Conservation (phyloP, 1,284 basidiomycete species). For the Volvariella surrecta region DNA sequence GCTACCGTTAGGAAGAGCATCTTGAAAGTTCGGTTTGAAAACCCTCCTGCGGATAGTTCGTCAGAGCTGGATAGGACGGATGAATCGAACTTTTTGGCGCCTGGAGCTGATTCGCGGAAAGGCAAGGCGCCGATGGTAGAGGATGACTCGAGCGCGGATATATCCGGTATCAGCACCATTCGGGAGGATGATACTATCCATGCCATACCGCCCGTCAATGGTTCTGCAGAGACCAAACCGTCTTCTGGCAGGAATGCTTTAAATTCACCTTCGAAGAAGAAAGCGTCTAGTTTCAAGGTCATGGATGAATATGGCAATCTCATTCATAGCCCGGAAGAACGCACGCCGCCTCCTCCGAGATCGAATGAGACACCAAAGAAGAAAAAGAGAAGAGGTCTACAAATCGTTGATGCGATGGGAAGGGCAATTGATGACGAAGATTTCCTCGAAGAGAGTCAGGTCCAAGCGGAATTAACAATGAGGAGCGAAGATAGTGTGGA, state of each 20-base stretch:
- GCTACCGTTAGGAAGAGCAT: conserved; percentile 38
- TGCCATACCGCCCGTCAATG: background rate
- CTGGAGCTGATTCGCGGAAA: too few species aligned
- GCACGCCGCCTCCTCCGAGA: conserved; percentile 16
- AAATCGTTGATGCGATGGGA: conserved; percentile 64
- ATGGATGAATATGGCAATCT: too few species aligned
- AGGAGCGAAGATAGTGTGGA: conserved; percentile 15
- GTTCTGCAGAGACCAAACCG: conserved; percentile 5
- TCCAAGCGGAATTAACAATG: conserved; percentile 13
- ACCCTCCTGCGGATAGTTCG: too few species aligned
- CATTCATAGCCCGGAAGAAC: conserved; percentile 8
- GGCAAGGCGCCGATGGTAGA: too few species aligned
- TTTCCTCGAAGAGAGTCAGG: conserved; percentile 10
- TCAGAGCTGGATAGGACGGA: too few species aligned
- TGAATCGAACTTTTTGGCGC: too few species aligned
- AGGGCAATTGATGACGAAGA: conserved; percentile 37
- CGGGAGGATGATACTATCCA: too few species aligned
- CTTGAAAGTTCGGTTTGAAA: conserved; percentile 56
- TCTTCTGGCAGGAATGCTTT: background rate
- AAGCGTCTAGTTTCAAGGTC: too few species aligned
- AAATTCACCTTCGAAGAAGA: too few species aligned
- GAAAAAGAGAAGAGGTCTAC: conserved; percentile 32
- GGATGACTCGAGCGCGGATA: too few species aligned
- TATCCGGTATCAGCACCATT: too few species aligned
- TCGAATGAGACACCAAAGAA: too few species aligned